Base-by-base conservation (phyloP, 192 early-diverging fungal genomes). In the Coemansia sp. region DNA sequence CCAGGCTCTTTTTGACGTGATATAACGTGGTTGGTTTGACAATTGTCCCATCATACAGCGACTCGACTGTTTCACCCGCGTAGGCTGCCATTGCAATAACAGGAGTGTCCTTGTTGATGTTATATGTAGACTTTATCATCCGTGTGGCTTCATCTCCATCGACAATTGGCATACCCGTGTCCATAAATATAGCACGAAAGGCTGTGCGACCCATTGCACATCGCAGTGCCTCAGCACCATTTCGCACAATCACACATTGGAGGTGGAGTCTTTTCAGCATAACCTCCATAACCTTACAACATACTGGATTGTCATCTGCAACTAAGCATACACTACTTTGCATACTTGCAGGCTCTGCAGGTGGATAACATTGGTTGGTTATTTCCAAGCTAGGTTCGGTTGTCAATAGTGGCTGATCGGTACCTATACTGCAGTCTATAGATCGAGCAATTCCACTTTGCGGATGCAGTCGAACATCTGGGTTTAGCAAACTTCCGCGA, bases 101-200 rank as follows among this genome's bases (percentile, higher is more conserved):
- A 8, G 94, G 93, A 2, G 95, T 97, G 6, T 80, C 67, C 38
- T 86, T 86, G 83, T 98, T 98, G 32, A 91, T 84, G 71, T 95
- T 95, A 53, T 88, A 91, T 2, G 93, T 94, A 10, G 92, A 91
- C 83, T 96, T 96, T 62, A 98, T 94, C 95, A 98, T 97, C 38
- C 93, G 88, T 0, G 95, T 87, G 2, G 95, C 95, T 39, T 88
- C 89, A 56, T 96, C 93, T 40, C 94, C 96, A 75, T 94, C 93
- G 63, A 98, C 95, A 43, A 95, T 92, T n/a, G 95, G 95, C 92
- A 97, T 95, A 10, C 90, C 86, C 15, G 92, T 89, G 64, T 94
- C 93, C 92, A 96, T 94, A 67, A 98, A 97, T 57, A 98, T 95
- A 40, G 94, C 83, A 66, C 96, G 94, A 81, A 94, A 98, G 67